Evolutionary conservation across 78 protist species (phyloP), one percentile per base, ranked within the genome.

Genomic region (Chrysochromulina parva): DNA sequence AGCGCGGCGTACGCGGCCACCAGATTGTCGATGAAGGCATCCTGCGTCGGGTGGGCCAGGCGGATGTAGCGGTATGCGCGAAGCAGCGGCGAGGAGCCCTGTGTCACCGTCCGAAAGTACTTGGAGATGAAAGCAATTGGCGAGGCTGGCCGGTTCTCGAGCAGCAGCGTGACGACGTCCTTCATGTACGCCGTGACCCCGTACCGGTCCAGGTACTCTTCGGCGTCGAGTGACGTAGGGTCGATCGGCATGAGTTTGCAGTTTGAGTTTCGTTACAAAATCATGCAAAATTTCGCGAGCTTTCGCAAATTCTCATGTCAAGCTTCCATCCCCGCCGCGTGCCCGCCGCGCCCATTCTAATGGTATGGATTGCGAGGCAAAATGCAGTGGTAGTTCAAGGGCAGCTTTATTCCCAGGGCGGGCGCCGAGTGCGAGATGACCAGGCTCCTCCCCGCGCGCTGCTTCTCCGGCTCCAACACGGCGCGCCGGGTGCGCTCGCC

Each of bases 111-210:
- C 48, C 58, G 71, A 47, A 91, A 91, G 78, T 91, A 91, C 16
- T 91, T 55, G 9, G 85, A 24, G 81, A 91, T 82, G 73, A 82
- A 81, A 1, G 38, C 76, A 26, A 85, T 22, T 3, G 93, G 93
- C 19, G 3, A 0, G 38, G 1, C 82, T 0, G 93, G 93, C 55
- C 90, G 71, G 22, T 91, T 91, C 66, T 91, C 93, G 55, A 91
- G 89, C 1, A 91, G 86, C 13, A 91, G 53, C 57, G 93, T 91
- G 22, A 85, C 78, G n/a, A 91, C 84, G 67, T 91, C 93, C 55
- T 91, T 91, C 84, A 91, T 0, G 90, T 91, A 91, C 26, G 93
- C 90, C 11, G 81, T 57, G 9, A 91, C 90, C 19, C 89, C 87
- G 26, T 1, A 82, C 53, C 65, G 5, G 67, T 91, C 93, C 22